phyloP scores from a whole-genome alignment of 192 early-diverging fungal genomes.

The Entomortierella beljakovae region DNA sequence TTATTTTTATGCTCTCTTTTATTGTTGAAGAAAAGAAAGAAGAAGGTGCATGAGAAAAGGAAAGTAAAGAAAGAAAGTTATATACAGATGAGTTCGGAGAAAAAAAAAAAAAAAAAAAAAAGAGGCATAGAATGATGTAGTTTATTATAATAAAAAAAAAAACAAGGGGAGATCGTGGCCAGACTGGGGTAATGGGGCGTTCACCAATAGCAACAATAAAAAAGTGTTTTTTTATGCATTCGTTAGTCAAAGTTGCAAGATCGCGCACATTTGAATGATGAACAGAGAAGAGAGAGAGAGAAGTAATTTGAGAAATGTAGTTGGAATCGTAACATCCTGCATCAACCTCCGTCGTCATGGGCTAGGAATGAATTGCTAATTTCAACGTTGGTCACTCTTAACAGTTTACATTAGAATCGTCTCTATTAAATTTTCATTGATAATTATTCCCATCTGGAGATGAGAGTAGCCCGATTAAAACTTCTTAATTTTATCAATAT shows the following conservation, averaged over 20 bases:
- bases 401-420: neutral
- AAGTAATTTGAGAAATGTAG: slow-evolving; percentile 22
- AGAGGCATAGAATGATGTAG: neutral
- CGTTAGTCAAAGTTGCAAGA: slow-evolving; percentile 21
- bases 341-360: slow-evolving; percentile 17
- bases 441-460: slow-evolving; percentile 11
- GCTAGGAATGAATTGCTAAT: slow-evolving; percentile 5
- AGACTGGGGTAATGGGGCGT: neutral
- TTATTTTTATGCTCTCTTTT: no score
- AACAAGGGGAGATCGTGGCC: neutral
- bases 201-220: neutral
- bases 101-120: slow-evolving; percentile 3
- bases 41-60: neutral
- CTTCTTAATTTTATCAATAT: no score
- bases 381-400: neutral
- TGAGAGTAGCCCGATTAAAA: neutral
- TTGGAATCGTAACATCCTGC: slow-evolving; percentile 54
- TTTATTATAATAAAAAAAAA: neutral
- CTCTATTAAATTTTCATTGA: neutral
- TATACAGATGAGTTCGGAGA: neutral
- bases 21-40: neutral
- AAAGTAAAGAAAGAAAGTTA: neutral
- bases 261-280: slow-evolving; percentile 9
- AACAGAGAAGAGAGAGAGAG: neutral
- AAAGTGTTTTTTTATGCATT: slow-evolving; percentile 46